Percentiles rank a stretch among this genome's conserved stretches.
These are phyloP conservation scores for Millerago galiae DNA, from an alignment of 805 yeast genomes.

Conservation along the genomic window DNA sequence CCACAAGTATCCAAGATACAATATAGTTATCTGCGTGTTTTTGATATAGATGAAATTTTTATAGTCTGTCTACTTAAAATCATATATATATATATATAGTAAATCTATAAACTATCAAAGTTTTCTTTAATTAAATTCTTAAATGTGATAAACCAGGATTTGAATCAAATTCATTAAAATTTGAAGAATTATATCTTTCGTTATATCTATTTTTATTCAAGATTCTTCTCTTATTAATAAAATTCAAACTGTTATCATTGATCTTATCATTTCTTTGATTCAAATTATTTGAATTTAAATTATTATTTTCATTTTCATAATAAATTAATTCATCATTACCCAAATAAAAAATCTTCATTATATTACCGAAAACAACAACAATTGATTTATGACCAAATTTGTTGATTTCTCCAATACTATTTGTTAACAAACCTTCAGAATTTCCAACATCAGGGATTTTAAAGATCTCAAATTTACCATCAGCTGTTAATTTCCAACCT, in stretches of 20 bases:
- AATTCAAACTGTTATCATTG: conserved; percentile 43
- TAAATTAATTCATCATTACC: conserved; percentile 72
- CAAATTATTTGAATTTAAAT: conserved; percentile 1
- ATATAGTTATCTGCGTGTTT: no score
- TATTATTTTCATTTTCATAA: conserved; percentile 38
- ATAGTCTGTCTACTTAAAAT: not conserved
- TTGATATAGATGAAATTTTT: no score
- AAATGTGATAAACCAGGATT: not conserved
- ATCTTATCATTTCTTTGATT: conserved; percentile 29
- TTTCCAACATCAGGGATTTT: conserved; percentile 46
- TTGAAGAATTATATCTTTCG: conserved; percentile 10
- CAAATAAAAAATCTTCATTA: conserved; percentile 63
- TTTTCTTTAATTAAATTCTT: not conserved
- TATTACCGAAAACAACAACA: conserved; percentile 67
- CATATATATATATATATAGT: not conserved
- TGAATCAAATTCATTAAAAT: conserved; percentile 19
- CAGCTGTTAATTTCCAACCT: conserved; percentile 71
- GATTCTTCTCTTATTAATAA: conserved; percentile 42
- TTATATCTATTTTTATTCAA: conserved; percentile 10
- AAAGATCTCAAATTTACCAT: conserved; percentile 55
- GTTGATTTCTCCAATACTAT: conserved; percentile 53
- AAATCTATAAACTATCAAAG: not conserved
- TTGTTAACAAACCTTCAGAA: conserved; percentile 40
- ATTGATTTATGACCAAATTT: conserved; percentile 76
- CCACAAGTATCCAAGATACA: no score